A percentile compares a stretch with the other conserved stretches of the same genome.
phyloP scores from a whole-genome alignment of 345 rosid genomes.

The Ricinus communis region DNA sequence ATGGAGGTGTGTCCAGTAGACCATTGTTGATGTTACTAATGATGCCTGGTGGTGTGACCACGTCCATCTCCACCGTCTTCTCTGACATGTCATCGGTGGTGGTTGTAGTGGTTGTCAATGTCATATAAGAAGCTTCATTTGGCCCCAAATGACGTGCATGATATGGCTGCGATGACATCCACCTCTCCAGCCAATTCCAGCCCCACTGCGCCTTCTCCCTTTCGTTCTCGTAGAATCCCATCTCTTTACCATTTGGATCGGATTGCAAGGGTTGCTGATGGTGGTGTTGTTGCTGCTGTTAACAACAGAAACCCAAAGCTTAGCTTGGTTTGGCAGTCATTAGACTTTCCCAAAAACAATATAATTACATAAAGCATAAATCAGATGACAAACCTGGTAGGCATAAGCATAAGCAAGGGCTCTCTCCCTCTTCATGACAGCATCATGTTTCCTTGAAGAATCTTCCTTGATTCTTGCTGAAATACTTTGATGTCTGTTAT shows the following conservation, averaged over 20 bases:
- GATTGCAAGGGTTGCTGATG: constrained; percentile 34
- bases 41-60: constrained; percentile 34
- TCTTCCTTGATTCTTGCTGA: constrained; percentile 42
- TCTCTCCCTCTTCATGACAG: constrained; percentile 68
- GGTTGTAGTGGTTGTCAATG: constrained; percentile 52
- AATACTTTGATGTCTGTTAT: constrained; percentile 42
- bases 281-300: constrained; percentile 26
- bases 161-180: constrained; percentile 89
- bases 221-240: constrained; percentile 38
- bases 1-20: constrained; percentile 30
- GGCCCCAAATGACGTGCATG: constrained; percentile 40
- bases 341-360: too few relatives aligned
- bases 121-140: constrained; percentile 50
- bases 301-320: not conserved
- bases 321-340: too few relatives aligned
- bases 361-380: too few relatives aligned
- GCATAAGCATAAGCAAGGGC: constrained; percentile 96
- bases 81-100: constrained; percentile 67
- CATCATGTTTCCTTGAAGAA: constrained; percentile 50
- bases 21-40: constrained; percentile 22
- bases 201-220: constrained; percentile 66
- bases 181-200: constrained; percentile 91
- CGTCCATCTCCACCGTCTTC: constrained; percentile 83
- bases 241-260: constrained; percentile 34
- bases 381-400: constrained; percentile 62